Evolutionary conservation across 805 yeast genomes (phyloP), one percentile per base, ranked within the genome.

Genomic region (Metschnikowia picachoensis): DNA sequence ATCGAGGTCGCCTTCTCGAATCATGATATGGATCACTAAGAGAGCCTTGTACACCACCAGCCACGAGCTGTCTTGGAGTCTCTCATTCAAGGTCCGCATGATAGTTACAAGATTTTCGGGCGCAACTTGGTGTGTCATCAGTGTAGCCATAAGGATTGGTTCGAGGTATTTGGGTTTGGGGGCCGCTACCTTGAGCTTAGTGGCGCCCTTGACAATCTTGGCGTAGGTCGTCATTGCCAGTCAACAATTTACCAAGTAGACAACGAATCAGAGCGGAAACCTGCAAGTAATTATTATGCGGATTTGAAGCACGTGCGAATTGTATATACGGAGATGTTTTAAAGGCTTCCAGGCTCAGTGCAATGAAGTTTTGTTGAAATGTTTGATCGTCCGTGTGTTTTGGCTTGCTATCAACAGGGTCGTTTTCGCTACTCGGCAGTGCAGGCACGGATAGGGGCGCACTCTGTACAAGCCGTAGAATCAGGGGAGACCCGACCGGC

Each of bases 91-190:
- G 1, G 87, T 73, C 41, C 75, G 72, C 81, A 91, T 82, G 32
- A 91, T 83, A 16, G 82, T 79, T 48, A 73, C 72, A 58, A 92
- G 82, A 53, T 87, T 78, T 15, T 77, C 82, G 9, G 63, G 44
- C 29, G 64, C 66, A 1, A 62, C 56, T 60, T 47, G 53, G 49
- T 70, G 75, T 30, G 77, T 77, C 41, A 74, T 72, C 41, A 77
- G 74, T 2, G 90, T 85, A 28, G 85, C 74, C 74, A 82, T 76
- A 30, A 94, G 73, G 43, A 94, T 88, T 1, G 98, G 98, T 68
- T 92, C 98, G 43, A 94, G 82, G 62, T 94, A 94, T 65, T 94
- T 94, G 33, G 95, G 85, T 67, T 94, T 94, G 7, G 99, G 99
- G n/a, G 98, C 96, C 10, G 98, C 98, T 69, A 88, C 78, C 80